These are phyloP conservation scores for Periconia sp. DNA, from an alignment of 2,329 filamentous ascomycete genomes.

Conservation along the genomic window DNA sequence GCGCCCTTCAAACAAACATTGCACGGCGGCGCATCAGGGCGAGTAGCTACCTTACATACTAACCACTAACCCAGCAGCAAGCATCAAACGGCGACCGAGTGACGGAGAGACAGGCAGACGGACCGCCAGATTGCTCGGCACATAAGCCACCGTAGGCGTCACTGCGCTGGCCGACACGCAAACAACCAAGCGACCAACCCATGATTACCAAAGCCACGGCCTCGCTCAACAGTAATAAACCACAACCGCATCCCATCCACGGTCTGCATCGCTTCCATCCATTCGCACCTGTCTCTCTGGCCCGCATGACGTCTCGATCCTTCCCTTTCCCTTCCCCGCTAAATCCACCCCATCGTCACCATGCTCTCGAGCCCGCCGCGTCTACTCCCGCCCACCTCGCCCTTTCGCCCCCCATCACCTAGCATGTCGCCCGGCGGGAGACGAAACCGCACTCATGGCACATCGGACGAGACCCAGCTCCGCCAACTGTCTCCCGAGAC, in stretches of 20 bases:
- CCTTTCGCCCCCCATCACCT: slow-evolving; percentile 34
- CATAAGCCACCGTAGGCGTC: not conserved
- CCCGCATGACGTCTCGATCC: slow-evolving; percentile 19
- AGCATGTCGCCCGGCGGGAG: slow-evolving; percentile 36
- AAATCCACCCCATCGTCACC: slow-evolving; percentile 8
- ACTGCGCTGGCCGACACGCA: not conserved
- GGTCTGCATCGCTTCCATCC: too few species aligned
- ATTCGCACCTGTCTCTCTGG: slow-evolving; percentile 9
- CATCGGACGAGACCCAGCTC: slow-evolving; percentile 35
- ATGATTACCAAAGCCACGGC: not conserved
- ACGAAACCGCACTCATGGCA: slow-evolving; percentile 24
- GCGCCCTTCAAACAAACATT: too few species aligned
- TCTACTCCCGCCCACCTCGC: slow-evolving; percentile 36
- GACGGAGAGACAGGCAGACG: not conserved
- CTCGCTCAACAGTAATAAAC: too few species aligned
- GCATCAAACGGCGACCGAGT: too few species aligned
- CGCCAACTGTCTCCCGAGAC: slow-evolving; percentile 44
- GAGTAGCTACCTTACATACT: too few species aligned
- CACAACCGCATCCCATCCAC: too few species aligned
- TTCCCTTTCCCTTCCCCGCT: slow-evolving; percentile 7
- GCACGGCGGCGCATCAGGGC: too few species aligned
- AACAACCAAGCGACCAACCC: not conserved
- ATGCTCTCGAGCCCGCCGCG: slow-evolving; percentile 34
- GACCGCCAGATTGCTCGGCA: not conserved
- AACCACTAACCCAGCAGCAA: too few species aligned